Evolutionary conservation across 257 asterid genomes (phyloP), one percentile per base, ranked within the genome.

Genomic region (Fraxinus anomala): DNA sequence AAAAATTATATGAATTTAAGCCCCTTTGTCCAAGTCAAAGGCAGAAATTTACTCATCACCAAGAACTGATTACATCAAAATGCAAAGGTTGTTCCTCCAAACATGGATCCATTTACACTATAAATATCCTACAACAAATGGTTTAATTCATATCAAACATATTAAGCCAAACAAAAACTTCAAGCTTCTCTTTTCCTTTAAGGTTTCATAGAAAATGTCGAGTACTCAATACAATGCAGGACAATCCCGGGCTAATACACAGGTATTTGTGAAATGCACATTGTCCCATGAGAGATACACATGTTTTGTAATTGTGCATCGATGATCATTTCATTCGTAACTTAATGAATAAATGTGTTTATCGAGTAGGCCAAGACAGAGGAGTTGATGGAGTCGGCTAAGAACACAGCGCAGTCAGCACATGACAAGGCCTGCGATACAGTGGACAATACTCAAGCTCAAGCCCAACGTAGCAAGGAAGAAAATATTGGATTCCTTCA

Each of bases 221-320:
- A 83, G 82, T 79, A 36, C 73, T 39, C 88, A 85, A 72, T 82
- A 80, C 74, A 86, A 81, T 28, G 92, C 91, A 1, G 96, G 91
- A 76, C 88, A 84, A 34, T 59, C 17, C 31, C 90, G 39, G 2
- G 88, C 88, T 26, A 26, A 77, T 1, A 10, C 86, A 4, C 83
- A 83, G 86, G 91, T 87, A 77, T 13, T 63, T 63, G 33, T 24
- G 11, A 24, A 26, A 24, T 9, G 10, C 16, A 10, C 16, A 63
- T 0, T 63, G 0, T 23, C n/a, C 19, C 31, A 11, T 11, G 7
- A 63, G 1, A 26, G 26, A 9, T 63, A 63, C 14, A 26, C 28
- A 24, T 9, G 12, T 0, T 54, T 4, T 2, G 0, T 6, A 70
- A 63, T 14, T 73, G 8, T 34, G 31, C 13, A 8, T 59, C 13